Evolutionary conservation across 108 stramenopile species (phyloP).

Genomic region (Cyclotella cryptica): DNA sequence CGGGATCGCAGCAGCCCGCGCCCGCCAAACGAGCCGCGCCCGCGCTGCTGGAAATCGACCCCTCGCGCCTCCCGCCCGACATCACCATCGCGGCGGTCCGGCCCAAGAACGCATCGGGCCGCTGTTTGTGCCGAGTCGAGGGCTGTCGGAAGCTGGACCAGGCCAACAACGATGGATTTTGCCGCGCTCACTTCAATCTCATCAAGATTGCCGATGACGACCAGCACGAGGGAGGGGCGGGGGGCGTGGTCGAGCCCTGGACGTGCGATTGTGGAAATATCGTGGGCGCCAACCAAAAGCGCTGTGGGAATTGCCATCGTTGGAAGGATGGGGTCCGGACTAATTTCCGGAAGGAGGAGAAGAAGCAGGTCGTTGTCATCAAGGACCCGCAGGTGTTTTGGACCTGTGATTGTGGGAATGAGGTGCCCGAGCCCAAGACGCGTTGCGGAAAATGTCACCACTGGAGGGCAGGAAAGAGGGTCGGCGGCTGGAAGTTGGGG

Average conservation of each 20-base stretch:
- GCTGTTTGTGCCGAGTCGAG: conserved; percentile 33
- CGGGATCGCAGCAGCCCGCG: not conserved
- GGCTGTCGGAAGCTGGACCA: conserved; percentile 43
- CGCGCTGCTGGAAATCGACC: not conserved
- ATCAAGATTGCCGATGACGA: not conserved
- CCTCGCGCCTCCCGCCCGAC: not conserved
- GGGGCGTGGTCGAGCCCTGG: conserved; percentile 2
- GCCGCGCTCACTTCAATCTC: conserved; percentile 38
- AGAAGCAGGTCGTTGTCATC: not conserved
- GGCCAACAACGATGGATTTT: conserved; percentile 46
- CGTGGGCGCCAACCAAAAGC: not conserved
- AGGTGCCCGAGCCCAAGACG: conserved; percentile 15
- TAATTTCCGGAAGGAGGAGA: not conserved
- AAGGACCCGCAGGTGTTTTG: not conserved
- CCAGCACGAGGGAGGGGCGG: not conserved
- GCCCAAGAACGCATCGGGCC: conserved; percentile 26
- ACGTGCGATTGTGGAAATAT: conserved; percentile 20
- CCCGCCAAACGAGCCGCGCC: conserved; percentile 12
- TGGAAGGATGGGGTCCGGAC: conserved; percentile 28
- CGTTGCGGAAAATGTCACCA: conserved; percentile 40
- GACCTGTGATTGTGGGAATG: conserved; percentile 33
- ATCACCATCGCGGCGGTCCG: conserved; percentile 18
- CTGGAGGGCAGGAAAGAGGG: conserved; percentile 34
- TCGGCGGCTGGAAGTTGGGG: conserved; percentile 25
- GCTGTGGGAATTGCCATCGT: conserved; percentile 16